A percentile compares a stretch with the other conserved stretches of the same genome.
These are phyloP conservation scores for Tetrahymena borealis DNA, from an alignment of 73 alveolate species.

Conservation along the genomic window DNA sequence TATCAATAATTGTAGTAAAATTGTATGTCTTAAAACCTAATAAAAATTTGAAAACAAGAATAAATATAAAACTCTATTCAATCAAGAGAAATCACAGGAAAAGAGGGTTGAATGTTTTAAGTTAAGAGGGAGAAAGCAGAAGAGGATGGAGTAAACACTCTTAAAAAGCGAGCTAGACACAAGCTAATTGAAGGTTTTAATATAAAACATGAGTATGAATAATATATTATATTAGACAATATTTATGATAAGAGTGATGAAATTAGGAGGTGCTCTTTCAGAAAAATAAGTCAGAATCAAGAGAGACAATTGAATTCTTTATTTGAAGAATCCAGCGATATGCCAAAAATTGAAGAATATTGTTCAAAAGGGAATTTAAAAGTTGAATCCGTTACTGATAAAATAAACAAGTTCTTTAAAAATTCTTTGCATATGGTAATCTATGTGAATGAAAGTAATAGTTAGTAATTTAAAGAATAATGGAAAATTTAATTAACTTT, in stretches of 20 bases:
- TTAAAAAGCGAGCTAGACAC: background rate
- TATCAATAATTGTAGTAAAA: background rate
- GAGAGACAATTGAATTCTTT: background rate
- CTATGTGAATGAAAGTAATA: background rate
- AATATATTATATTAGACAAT: background rate
- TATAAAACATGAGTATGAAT: background rate
- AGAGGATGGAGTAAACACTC: background rate
- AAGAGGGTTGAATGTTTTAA: background rate
- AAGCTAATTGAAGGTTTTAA: background rate
- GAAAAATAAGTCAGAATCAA: background rate
- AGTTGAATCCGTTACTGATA: background rate
- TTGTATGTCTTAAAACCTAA: background rate
- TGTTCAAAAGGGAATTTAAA: background rate
- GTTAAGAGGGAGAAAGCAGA: background rate
- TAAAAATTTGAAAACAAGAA: background rate
- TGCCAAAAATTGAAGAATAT: background rate
- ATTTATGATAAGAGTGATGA: background rate
- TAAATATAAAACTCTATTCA: background rate
- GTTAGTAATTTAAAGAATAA: background rate
- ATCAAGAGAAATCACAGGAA: background rate
- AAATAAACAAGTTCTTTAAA: background rate
- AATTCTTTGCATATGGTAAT: background rate
- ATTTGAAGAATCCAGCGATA: background rate
- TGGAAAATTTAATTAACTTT: background rate
- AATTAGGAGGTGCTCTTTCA: background rate